Conservation (phyloP, 768 basidiomycete genomes). For the Lactifluus rugatus region DNA sequence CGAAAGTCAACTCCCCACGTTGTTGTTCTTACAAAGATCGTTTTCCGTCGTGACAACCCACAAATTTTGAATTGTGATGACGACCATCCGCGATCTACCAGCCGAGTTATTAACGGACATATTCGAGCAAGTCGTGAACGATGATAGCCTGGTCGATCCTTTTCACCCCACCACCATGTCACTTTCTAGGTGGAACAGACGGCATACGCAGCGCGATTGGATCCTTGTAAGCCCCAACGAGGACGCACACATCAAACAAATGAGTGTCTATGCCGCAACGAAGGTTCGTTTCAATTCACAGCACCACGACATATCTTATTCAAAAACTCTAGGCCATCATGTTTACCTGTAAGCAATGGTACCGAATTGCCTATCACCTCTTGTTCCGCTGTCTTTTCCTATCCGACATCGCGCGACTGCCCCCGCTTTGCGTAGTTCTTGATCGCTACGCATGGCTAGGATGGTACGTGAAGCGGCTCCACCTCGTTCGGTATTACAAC, state of each 20-base stretch:
- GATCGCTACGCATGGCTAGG: slow-evolving; percentile 46
- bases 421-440: slow-evolving; percentile 42
- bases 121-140: slow-evolving; percentile 61
- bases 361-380: slow-evolving; percentile 49
- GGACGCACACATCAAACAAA: slow-evolving; percentile 46
- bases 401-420: slow-evolving; percentile 46
- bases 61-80: slow-evolving; percentile 5
- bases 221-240: slow-evolving; percentile 50
- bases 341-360: slow-evolving; percentile 56
- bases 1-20: background rate
- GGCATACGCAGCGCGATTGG: slow-evolving; percentile 39
- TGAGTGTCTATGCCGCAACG: slow-evolving; percentile 53
- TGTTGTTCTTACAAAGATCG: background rate
- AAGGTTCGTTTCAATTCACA: slow-evolving; percentile 37
- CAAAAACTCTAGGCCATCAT: slow-evolving; percentile 47
- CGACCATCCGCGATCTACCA: slow-evolving; percentile 35
- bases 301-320: slow-evolving; percentile 4
- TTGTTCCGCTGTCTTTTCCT: slow-evolving; percentile 65
- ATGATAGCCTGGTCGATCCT: slow-evolving; percentile 56
- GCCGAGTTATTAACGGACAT: slow-evolving; percentile 63
- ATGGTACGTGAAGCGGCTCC: slow-evolving; percentile 68
- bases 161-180: slow-evolving; percentile 54
- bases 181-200: slow-evolving; percentile 55
- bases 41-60: background rate
- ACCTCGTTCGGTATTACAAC: slow-evolving; percentile 45